Percentiles rank a stretch among this genome's conserved stretches.
phyloP scores from a whole-genome alignment of 1,284 basidiomycete genomes.

The Ustilago loliicola region DNA sequence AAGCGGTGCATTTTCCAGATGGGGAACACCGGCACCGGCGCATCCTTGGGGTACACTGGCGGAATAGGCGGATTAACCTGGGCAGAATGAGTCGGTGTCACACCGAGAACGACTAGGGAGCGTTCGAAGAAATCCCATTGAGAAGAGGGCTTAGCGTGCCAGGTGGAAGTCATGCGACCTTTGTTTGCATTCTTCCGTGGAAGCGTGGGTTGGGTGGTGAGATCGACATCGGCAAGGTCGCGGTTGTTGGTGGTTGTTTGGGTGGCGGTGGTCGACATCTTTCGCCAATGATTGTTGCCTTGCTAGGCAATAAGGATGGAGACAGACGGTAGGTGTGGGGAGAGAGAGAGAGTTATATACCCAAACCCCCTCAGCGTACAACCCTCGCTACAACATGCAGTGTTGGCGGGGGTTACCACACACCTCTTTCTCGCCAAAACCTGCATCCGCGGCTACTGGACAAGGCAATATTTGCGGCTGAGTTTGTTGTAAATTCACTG shows the following conservation, averaged over 20 bases:
- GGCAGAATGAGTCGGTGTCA: constrained; percentile 14
- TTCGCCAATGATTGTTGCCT: too few relatives aligned
- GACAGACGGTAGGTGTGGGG: too few relatives aligned
- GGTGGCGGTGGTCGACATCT: neutral
- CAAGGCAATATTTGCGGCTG: too few relatives aligned
- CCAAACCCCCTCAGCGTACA: too few relatives aligned
- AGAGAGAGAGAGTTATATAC: neutral
- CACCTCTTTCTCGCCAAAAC: too few relatives aligned
- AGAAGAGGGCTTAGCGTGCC: constrained; percentile 23
- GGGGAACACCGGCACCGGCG: constrained; percentile 47
- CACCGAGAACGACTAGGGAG: constrained; percentile 11
- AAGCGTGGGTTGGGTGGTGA: neutral
- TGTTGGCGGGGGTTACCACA: too few relatives aligned
- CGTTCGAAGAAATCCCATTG: constrained; percentile 23
- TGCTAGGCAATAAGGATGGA: neutral
- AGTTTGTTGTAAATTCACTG: too few relatives aligned
- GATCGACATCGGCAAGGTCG: neutral
- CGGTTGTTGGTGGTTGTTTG: constrained; percentile 1
- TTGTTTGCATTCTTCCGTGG: constrained; percentile 11
- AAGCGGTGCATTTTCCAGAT: constrained; percentile 45
- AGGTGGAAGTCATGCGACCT: constrained; percentile 28
- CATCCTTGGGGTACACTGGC: constrained; percentile 27
- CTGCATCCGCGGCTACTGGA: too few relatives aligned
- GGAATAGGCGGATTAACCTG: neutral
- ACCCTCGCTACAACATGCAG: too few relatives aligned